Evolutionary conservation across 495 filamentous ascomycete species (phyloP), one percentile per base, ranked within the genome.

Genomic region (Pyrenopolyporus hunteri): DNA sequence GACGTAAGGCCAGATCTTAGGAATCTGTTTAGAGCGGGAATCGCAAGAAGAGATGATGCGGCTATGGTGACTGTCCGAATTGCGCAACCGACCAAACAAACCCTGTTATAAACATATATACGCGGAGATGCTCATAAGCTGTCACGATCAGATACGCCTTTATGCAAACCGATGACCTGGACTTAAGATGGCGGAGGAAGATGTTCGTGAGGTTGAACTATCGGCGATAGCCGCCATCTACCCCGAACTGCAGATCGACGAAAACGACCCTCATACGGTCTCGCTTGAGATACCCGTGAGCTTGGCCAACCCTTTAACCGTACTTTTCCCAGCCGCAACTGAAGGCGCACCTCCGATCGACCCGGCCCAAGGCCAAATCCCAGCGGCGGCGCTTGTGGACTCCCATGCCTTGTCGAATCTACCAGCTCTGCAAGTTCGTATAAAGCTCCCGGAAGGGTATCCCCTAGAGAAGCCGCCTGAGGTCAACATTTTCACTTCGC

Each of bases 141-240:
- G 48, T 7, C 44, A 51, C 25, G 46, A 26, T 29, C 40, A 56
- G 14, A 49, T 7, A 57, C 42, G 45, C 47, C 52, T 68, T 50
- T n/a, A 50, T 57, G 49, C 46, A 4, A 65, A 31, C 60, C 58
- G 50, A 40, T 57, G 63, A 51, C 63, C 73, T 74, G 68, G 51
- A 63, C 42, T 47, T 57, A 67, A 46, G 35, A 71, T 71, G 69
- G 60, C 66, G 26, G 82, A 80, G 47, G 85, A 86, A 17, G 89
- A 91, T 66, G 84, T 89, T 57, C 90, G 94, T 50, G 80, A 86
- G 13, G 79, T 87, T 11, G 94, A 98, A 74, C 80, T 98, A 43
- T 85, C 83, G 40, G 85, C 92, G n/a, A 85, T 98, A 37, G 79
- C 81, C 10, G 89, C 92, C 66, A 98, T 98, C 60, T 98, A 85